Evolutionary conservation across 2,329 filamentous ascomycete genomes (phyloP).

Genomic region (Pyricularia sp.): DNA sequence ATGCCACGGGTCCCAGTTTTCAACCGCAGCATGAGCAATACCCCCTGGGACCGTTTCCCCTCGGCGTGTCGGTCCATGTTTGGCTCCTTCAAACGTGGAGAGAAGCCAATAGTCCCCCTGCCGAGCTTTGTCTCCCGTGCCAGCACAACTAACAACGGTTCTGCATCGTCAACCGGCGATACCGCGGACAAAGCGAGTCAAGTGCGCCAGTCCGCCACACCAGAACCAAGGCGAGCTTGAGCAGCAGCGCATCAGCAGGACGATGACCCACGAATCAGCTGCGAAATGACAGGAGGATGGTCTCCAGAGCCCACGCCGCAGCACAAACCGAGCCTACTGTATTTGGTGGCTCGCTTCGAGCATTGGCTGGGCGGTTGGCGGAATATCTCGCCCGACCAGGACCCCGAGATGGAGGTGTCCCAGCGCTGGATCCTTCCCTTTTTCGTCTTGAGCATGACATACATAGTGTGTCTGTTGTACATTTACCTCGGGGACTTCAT

Average conservation of each 20-base stretch:
- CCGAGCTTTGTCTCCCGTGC: neutral
- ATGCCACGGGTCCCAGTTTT: slow-evolving; percentile 10
- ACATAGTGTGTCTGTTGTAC: slow-evolving; percentile 6
- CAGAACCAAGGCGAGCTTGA: too few species aligned
- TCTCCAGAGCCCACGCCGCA: neutral
- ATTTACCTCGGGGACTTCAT: slow-evolving; percentile 10
- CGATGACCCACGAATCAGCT: neutral
- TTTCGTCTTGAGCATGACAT: neutral
- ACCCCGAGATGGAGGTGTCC: slow-evolving; percentile 8
- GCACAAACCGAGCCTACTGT: neutral
- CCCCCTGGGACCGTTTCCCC: slow-evolving; percentile 15
- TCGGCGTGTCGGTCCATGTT: slow-evolving; percentile 11
- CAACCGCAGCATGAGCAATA: slow-evolving; percentile 10
- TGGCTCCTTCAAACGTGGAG: neutral
- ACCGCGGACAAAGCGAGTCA: too few species aligned
- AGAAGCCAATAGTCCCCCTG: neutral
- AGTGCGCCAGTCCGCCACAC: too few species aligned
- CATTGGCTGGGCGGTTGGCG: slow-evolving; percentile 3
- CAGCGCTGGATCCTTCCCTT: slow-evolving; percentile 1
- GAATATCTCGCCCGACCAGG: slow-evolving; percentile 9
- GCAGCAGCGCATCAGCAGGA: too few species aligned
- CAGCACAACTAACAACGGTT: too few species aligned
- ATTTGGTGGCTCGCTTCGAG: neutral
- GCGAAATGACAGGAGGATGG: too few species aligned
- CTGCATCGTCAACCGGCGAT: too few species aligned